Base-by-base conservation (phyloP, 352 stramenopile species). In the Elongisporangium senticosum region DNA sequence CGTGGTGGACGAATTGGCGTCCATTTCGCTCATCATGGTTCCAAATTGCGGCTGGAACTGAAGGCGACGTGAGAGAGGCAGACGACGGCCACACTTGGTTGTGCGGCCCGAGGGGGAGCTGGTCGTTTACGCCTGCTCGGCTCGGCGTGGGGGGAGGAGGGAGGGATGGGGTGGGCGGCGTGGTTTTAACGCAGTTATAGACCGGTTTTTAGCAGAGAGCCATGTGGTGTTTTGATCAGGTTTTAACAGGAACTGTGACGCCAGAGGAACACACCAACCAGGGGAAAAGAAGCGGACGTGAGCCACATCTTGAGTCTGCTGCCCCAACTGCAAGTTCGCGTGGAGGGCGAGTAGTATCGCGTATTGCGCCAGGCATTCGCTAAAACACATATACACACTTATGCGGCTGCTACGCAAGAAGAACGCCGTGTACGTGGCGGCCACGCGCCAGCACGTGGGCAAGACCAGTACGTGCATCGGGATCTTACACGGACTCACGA, bases 381-480 rank as follows among this genome's bases (percentile, higher is more conserved):
- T 43, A 43, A 43, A 43, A 43, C 33, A 17, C 33, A 43, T 43
- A 43, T 17, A 17, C 10, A 43, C 33, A 43, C 33, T 1, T 43
- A 43, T 43, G 33, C 33, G 33, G 33, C 33, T 52, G 56, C 48
- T 26, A 1, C 51, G 56, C 22, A 75, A 76, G 65, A 81, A 81
- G 26, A 65, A 72, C 8, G 83, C 83, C 5, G 84, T 93, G 63
- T 91, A 90, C 62, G 84, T 96, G n/a, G 85, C 83, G 4, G 87
- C 87, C 21, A 96, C 87, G 55, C 75, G 87, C 55, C 86, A 96
- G 74, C 86, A 96, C 64, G 88, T 93, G 40, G 87, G 87, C 51
- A 96, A 96, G 73, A 96, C 96, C 10, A 98, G 93, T 53, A 95
- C 89, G n/a, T 98, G 83, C 55, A 69, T 99, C 17, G 96, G 93